phyloP scores from a whole-genome alignment of 2,329 filamentous ascomycete species.

The Claviceps sp. region DNA sequence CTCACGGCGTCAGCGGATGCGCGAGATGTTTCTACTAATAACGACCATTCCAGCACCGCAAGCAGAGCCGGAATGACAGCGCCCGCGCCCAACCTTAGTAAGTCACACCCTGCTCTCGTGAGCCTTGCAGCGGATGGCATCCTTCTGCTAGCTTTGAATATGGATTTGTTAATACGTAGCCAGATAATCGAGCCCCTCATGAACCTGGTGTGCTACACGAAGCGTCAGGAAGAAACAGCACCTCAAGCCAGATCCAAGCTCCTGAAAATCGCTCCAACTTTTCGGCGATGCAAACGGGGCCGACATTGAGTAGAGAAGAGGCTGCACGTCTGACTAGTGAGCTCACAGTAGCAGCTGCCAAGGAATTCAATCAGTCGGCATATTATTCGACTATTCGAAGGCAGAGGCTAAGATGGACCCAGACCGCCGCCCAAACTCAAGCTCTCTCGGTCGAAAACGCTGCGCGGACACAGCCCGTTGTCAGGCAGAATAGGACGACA shows the following conservation, averaged over 20 bases:
- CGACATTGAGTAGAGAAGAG: slow-evolving; percentile 34
- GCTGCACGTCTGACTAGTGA: slow-evolving; percentile 50
- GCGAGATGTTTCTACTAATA: background rate
- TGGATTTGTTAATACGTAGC: background rate
- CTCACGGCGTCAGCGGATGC: background rate
- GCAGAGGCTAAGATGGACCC: slow-evolving; percentile 3
- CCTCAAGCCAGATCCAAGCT: slow-evolving; percentile 49
- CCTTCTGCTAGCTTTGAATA: background rate
- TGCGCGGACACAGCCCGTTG: background rate
- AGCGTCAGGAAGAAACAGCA: slow-evolving; percentile 34
- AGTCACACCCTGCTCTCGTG: background rate
- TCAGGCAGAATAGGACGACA: slow-evolving; percentile 5
- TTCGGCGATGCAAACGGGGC: slow-evolving; percentile 48
- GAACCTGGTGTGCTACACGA: slow-evolving; percentile 10
- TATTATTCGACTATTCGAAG: slow-evolving; percentile 34
- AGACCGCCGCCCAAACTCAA: background rate
- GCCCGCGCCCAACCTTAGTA: background rate
- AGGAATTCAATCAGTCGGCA: slow-evolving; percentile 37
- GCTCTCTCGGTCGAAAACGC: background rate
- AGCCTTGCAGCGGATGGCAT: background rate
- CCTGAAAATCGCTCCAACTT: slow-evolving; percentile 47
- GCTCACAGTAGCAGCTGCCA: slow-evolving; percentile 44
- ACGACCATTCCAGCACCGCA: background rate
- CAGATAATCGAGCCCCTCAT: background rate
- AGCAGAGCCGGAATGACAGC: background rate